Conservation (phyloP, 2,329 filamentous ascomycete genomes). For the Ophiostoma ips region DNA sequence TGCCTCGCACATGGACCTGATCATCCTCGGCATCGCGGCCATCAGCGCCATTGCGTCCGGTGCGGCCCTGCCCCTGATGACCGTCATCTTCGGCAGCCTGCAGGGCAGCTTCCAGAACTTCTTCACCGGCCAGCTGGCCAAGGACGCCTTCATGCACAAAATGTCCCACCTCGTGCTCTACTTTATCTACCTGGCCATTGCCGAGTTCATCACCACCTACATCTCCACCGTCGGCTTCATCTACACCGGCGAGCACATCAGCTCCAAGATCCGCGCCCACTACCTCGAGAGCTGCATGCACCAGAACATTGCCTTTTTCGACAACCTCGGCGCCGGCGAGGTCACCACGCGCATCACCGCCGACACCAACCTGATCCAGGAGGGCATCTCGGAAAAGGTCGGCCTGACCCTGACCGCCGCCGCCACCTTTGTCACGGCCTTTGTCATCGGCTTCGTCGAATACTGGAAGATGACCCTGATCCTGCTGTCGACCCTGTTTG, state of each 20-base stretch:
- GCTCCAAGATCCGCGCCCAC: constrained; percentile 62
- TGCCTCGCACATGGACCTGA: constrained; percentile 48
- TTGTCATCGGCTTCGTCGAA: constrained; percentile 78
- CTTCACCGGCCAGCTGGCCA: constrained; percentile 33
- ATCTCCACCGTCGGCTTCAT: constrained; percentile 80
- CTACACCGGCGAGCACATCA: constrained; percentile 69
- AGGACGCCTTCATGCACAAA: constrained; percentile 42
- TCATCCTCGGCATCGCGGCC: constrained; percentile 47
- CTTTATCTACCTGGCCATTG: constrained; percentile 74
- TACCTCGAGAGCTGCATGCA: constrained; percentile 75
- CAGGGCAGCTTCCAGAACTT: constrained; percentile 57
- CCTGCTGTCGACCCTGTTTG: constrained; percentile 65
- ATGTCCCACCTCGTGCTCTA: constrained; percentile 58
- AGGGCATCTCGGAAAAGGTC: constrained; percentile 85
- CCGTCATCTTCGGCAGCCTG: constrained; percentile 65
- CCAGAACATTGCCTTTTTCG: constrained; percentile 87
- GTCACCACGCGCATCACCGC: constrained; percentile 90
- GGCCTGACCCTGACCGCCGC: constrained; percentile 61
- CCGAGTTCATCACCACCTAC: constrained; percentile 65
- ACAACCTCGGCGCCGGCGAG: constrained; percentile 83
- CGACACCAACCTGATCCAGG: constrained; percentile 86
- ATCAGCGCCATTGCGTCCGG: constrained; percentile 50
- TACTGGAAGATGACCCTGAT: constrained; percentile 93
- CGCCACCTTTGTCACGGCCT: constrained; percentile 75
- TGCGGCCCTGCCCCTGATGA: constrained; percentile 67